A percentile compares a stretch with the other conserved stretches of the same genome.
phyloP scores from a whole-genome alignment of 192 early-diverging fungal species.

The Oehlia diaphana region DNA sequence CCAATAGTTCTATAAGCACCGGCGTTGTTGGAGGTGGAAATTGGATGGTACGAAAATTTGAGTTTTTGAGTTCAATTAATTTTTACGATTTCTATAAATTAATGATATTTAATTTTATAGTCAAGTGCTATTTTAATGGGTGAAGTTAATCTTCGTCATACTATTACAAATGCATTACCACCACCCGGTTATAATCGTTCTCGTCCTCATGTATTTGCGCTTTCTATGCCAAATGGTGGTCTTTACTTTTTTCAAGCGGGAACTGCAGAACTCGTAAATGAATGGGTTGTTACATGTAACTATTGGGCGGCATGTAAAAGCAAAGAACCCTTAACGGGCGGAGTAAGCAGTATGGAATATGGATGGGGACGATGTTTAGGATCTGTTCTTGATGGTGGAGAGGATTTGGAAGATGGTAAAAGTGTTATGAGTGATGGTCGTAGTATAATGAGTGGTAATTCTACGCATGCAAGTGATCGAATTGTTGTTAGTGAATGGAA shows the following conservation, averaged over 20 bases:
- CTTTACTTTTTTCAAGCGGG: conserved; percentile 89
- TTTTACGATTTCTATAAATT: not conserved
- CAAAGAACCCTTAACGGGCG: conserved; percentile 87
- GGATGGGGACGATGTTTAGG: conserved; percentile 74
- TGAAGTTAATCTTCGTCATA: conserved; percentile 69
- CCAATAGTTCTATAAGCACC: not conserved
- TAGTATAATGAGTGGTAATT: conserved; percentile 20
- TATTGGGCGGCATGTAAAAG: conserved; percentile 92
- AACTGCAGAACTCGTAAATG: conserved; percentile 66
- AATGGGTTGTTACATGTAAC: conserved; percentile 90
- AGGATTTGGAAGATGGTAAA: conserved; percentile 27
- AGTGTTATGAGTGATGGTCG: conserved; percentile 29
- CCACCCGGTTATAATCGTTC: conserved; percentile 80
- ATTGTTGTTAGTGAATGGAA: conserved; percentile 49
- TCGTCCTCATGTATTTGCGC: conserved; percentile 81
- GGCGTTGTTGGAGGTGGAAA: conserved; percentile 25
- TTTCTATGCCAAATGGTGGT: conserved; percentile 79
- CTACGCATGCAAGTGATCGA: conserved; percentile 37
- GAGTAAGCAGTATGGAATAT: conserved; percentile 89
- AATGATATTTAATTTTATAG: conserved; percentile 18
- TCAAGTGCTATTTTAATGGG: conserved; percentile 41
- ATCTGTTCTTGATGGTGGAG: conserved; percentile 33
- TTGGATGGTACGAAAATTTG: conserved; percentile 30
- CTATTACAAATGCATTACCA: conserved; percentile 80
- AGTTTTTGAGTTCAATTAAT: not conserved